Evolutionary conservation across 1,284 basidiomycete species (phyloP).

Genomic region (Ganoderma lingzhi): DNA sequence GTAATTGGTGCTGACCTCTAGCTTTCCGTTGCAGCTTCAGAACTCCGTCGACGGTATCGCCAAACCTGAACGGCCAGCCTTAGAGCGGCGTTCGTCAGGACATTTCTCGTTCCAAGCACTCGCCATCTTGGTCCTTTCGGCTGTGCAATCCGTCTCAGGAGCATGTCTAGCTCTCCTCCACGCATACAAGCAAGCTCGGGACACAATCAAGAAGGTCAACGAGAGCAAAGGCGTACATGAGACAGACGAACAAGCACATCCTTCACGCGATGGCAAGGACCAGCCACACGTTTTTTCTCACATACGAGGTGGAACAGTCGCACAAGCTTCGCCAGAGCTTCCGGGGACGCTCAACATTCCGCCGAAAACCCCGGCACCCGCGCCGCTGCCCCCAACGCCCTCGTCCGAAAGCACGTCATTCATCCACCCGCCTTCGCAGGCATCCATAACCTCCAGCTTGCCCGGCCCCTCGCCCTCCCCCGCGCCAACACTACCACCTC

Average conservation of each 20-base stretch:
- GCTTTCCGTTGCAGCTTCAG: neutral
- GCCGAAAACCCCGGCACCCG: neutral
- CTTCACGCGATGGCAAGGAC: neutral
- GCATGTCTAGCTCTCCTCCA: conserved; percentile 71
- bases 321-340: conserved; percentile 21
- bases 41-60: conserved; percentile 4
- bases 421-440: conserved; percentile 26
- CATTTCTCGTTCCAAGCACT: conserved; percentile 65
- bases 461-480: conserved; percentile 24
- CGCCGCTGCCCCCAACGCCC: conserved; percentile 18
- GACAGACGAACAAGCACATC: neutral
- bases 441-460: conserved; percentile 22
- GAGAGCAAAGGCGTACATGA: conserved; percentile 36
- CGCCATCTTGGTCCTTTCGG: conserved; percentile 73
- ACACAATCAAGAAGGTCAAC: conserved; percentile 73
- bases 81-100: conserved; percentile 33
- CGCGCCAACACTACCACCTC: conserved; percentile 10
- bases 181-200: conserved; percentile 69
- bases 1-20: conserved; percentile 20
- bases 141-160: conserved; percentile 75
- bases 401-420: conserved; percentile 25
- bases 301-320: conserved; percentile 1
- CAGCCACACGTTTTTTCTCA: neutral
- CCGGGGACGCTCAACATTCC: conserved; percentile 20
- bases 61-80: conserved; percentile 24